Base-by-base conservation (phyloP, 129 eudicot genomes). In the Kitagawia praeruptora region DNA sequence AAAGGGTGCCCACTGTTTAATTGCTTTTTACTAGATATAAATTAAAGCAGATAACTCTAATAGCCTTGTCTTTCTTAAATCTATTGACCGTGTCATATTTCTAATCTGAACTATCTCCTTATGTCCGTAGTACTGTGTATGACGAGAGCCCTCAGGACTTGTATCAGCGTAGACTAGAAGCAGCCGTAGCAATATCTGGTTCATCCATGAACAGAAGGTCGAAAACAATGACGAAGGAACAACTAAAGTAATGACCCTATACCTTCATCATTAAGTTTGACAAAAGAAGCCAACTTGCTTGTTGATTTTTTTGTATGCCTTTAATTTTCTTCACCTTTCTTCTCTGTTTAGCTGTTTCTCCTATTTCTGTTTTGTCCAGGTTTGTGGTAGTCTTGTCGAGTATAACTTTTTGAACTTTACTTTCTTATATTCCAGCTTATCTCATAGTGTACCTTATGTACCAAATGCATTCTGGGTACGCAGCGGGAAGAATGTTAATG, bases 401-500 rank as follows among this genome's bases (percentile, higher is more conserved):
- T 76, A 39, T 4, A 45, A 74, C 49, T 25, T 74, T 38, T 47
- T 79, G 38, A 39, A 74, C n/a, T 42, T 74, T 45, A 45, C 58
- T 44, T 31, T 45, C 25, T 13, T 4, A 46, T 75, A 42, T 70
- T 66, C 77, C 91, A 96, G 99, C 79, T 82, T 84, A 77, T 90
- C 96, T 66, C 98, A 88, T 69, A 96, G 99, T 82, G 97, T 90
- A 78, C 99, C 99, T 23, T 89, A 92, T 76, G 85, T 96, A 69
- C 97, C 95, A 58, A 87, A 92, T 75, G 44, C 93, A 67, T 92
- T 92, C 85, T 96, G 98, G 99, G 87, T 93, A 76, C 86, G 91
- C 87, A 90, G 99, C 89, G 83, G 97, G 89, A 90, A 90, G 79
- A 92, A 89, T 88, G 91, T 70, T 79, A 90, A 89, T 82, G 84